phyloP scores from a whole-genome alignment of 257 asterid genomes.

The Ocimum tenuiflorum region DNA sequence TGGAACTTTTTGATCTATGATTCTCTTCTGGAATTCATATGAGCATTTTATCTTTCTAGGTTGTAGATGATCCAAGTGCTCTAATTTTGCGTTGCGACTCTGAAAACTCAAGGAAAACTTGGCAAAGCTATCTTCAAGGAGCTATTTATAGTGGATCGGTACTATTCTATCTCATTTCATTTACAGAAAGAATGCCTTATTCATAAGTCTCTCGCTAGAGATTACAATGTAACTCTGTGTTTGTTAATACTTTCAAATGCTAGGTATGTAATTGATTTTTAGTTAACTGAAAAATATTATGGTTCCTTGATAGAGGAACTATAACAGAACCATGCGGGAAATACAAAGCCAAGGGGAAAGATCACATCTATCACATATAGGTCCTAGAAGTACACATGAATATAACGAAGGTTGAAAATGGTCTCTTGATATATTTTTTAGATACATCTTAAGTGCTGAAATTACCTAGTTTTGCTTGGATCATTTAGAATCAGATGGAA shows the following conservation, averaged over 20 bases:
- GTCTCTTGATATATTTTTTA: background rate
- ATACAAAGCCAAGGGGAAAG: background rate
- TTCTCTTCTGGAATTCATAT: slow-evolving; percentile 11
- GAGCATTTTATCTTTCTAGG: slow-evolving; percentile 32
- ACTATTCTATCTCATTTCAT: slow-evolving; percentile 15
- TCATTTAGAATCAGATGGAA: background rate
- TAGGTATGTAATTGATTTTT: background rate
- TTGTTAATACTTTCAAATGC: slow-evolving; percentile 8
- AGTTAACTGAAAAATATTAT: background rate
- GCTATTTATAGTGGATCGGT: slow-evolving; percentile 95
- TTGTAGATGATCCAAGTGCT: slow-evolving; percentile 75
- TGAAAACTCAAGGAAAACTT: slow-evolving; percentile 56
- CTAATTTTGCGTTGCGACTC: slow-evolving; percentile 69
- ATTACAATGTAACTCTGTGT: slow-evolving; percentile 1
- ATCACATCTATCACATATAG: background rate
- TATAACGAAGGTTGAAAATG: background rate
- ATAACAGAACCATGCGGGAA: background rate
- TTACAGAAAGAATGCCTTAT: background rate
- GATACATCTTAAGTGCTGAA: background rate
- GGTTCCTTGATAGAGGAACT: background rate
- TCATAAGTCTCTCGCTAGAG: background rate
- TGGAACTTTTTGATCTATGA: slow-evolving; percentile 15
- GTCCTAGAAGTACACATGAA: background rate
- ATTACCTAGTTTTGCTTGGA: background rate
- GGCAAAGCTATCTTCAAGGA: slow-evolving; percentile 84